Base-by-base conservation (phyloP, 2,329 filamentous ascomycete genomes). In the Diaporthe vexans region DNA sequence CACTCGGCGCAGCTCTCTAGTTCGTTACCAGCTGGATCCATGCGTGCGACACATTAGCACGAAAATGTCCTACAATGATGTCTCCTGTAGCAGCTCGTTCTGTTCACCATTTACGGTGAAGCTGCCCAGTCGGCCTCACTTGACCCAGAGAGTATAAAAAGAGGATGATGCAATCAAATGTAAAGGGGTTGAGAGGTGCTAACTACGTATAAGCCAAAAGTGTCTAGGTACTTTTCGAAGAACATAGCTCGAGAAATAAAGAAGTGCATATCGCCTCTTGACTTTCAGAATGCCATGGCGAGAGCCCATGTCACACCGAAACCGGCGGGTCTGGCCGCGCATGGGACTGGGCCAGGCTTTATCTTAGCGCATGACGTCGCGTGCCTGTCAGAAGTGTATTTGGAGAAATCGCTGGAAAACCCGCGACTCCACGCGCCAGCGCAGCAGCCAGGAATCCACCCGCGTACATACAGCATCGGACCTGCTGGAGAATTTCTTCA, bases 361-460 rank as follows among this genome's bases (percentile, higher is more conserved):
- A 13, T 54, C 48, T 40, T 54, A 54, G 48, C 63, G 63, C 48
- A 68, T 68, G 63, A 68, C 63, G 63, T 68, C 46, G 63, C 63
- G 63, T 33, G 6, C 63, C 63, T 10, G 46, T 52, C 46, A 52
- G 21, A 37, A 67, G 46, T 52, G 48, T 29, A 33, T 40, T 68
- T 68, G 63, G 63, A 68, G 63, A 40, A 54, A 54, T 35, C 29
- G 33, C 21, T 40, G 11, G 48, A 68, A 68, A 68, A 51, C 40
- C 63, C 63, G 63, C 63, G 63, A 68, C 48, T 68, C 63, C 63
- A 68, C 63, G 63, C 63, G 63, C 63, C 63, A 68, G 63, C 63
- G n/a, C 63, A 68, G 63, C 63, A 40, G 48, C 63, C 51, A 15
- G 63, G 48, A 68, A 68, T 9, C 63, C 48, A 68, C 48, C n/a